These are phyloP conservation scores for Nematocida sp. DNA, from an alignment of 371 early-diverging fungal species.

Conservation along the genomic window DNA sequence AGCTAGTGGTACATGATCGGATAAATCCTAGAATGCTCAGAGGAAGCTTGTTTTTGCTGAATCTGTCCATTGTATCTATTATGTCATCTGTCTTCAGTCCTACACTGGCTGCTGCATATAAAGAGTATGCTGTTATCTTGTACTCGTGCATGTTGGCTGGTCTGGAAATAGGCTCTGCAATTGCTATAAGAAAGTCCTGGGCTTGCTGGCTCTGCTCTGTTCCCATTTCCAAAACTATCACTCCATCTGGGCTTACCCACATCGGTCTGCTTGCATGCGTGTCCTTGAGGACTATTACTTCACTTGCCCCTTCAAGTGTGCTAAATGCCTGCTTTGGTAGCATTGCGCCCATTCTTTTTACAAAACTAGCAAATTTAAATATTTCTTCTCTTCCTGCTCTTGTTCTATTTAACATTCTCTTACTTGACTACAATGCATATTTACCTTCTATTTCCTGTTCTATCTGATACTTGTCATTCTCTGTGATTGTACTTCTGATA, in stretches of 20 bases:
- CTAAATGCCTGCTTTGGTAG: slow-evolving; percentile 64
- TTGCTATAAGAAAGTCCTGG: slow-evolving; percentile 91
- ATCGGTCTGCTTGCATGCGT: slow-evolving; percentile 79
- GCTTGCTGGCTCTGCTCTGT: slow-evolving; percentile 84
- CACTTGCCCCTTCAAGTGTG: slow-evolving; percentile 58
- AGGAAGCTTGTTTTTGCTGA: slow-evolving; percentile 78
- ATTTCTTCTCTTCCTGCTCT: background rate
- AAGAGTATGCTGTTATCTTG: slow-evolving; percentile 84
- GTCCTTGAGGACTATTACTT: slow-evolving; percentile 69
- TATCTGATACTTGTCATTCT: slow-evolving; percentile 1
- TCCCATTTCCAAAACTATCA: slow-evolving; percentile 89
- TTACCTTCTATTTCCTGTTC: slow-evolving; percentile 1
- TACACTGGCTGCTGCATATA: slow-evolving; percentile 97
- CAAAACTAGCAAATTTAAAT: background rate
- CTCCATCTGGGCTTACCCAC: slow-evolving; percentile 84
- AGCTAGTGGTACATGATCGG: slow-evolving; percentile 77
- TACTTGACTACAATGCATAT: background rate
- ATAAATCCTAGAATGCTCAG: slow-evolving; percentile 77
- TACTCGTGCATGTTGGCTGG: slow-evolving; percentile 93
- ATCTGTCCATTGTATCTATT: slow-evolving; percentile 76
- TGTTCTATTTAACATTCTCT: background rate
- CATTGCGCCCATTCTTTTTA: slow-evolving; percentile 29
- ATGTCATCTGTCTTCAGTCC: slow-evolving; percentile 90
- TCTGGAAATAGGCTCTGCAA: slow-evolving; percentile 90
- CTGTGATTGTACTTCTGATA: background rate